Evolutionary conservation across 2,329 filamentous ascomycete species (phyloP).

Genomic region (Colletotrichum chrysophilum): DNA sequence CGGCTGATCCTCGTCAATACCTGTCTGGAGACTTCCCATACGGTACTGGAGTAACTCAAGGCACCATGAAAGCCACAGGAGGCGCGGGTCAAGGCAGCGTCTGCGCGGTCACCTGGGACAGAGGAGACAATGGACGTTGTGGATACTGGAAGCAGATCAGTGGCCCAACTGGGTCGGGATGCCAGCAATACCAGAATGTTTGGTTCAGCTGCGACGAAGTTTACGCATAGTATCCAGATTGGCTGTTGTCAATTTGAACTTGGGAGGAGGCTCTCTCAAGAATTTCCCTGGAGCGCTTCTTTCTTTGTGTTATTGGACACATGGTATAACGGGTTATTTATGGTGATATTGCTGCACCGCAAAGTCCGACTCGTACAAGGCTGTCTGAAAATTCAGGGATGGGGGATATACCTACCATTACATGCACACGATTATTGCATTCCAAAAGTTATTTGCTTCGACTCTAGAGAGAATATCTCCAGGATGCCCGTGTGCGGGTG

Average conservation of each 20-base stretch:
- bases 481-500: too few relatives aligned
- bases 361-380: too few relatives aligned
- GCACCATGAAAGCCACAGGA: neutral
- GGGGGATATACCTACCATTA: too few relatives aligned
- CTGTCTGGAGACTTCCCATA: neutral
- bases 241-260: accelerated
- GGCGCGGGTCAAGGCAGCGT: neutral
- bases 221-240: neutral
- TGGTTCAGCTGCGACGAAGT: neutral
- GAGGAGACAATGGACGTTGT: neutral
- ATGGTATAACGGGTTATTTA: too few relatives aligned
- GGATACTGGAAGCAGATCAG: neutral
- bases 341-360: too few relatives aligned
- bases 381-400: too few relatives aligned
- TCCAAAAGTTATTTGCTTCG: too few relatives aligned
- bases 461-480: too few relatives aligned
- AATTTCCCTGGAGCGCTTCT: too few relatives aligned
- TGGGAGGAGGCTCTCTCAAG: too few relatives aligned
- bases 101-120: neutral
- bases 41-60: neutral
- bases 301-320: too few relatives aligned
- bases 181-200: neutral
- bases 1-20: neutral
- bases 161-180: neutral
- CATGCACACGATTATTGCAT: too few relatives aligned